Conservation (phyloP, 2,329 filamentous ascomycete genomes). For the Plenodomus tracheiphilus region DNA sequence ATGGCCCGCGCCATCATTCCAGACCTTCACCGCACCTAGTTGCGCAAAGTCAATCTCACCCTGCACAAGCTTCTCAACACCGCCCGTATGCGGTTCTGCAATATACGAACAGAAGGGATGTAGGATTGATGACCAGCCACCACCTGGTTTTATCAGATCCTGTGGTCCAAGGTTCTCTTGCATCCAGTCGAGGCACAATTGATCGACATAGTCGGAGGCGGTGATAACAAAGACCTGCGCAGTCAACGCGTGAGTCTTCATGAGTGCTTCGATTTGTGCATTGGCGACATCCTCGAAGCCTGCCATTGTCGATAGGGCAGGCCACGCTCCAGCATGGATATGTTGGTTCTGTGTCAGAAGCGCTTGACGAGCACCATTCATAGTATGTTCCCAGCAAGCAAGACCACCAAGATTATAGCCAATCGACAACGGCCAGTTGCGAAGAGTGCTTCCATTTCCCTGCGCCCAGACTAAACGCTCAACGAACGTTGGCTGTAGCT, state of each 20-base stretch:
- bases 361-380: slow-evolving; percentile 45
- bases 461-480: slow-evolving; percentile 44
- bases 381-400: slow-evolving; percentile 45
- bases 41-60: slow-evolving; percentile 42
- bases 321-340: slow-evolving; percentile 45
- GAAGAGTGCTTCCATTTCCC: slow-evolving; percentile 37
- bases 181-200: slow-evolving; percentile 48
- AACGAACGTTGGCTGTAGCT: slow-evolving; percentile 43
- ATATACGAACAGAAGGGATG: slow-evolving; percentile 43
- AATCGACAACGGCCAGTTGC: slow-evolving; percentile 33
- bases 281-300: slow-evolving; percentile 49
- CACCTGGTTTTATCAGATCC: slow-evolving; percentile 39
- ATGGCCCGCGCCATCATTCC: slow-evolving; percentile 44
- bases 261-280: slow-evolving; percentile 52
- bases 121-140: slow-evolving; percentile 41
- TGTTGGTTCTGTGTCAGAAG: slow-evolving; percentile 40
- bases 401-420: slow-evolving; percentile 43
- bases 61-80: slow-evolving; percentile 38
- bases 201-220: slow-evolving; percentile 50
- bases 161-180: slow-evolving; percentile 41
- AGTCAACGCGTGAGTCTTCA: slow-evolving; percentile 52
- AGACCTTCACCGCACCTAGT: slow-evolving; percentile 41
- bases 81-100: slow-evolving; percentile 40
- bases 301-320: slow-evolving; percentile 40
- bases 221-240: slow-evolving; percentile 51